phyloP scores from a whole-genome alignment of 2,329 filamentous ascomycete species.

The Plenodomus biglobosus region DNA sequence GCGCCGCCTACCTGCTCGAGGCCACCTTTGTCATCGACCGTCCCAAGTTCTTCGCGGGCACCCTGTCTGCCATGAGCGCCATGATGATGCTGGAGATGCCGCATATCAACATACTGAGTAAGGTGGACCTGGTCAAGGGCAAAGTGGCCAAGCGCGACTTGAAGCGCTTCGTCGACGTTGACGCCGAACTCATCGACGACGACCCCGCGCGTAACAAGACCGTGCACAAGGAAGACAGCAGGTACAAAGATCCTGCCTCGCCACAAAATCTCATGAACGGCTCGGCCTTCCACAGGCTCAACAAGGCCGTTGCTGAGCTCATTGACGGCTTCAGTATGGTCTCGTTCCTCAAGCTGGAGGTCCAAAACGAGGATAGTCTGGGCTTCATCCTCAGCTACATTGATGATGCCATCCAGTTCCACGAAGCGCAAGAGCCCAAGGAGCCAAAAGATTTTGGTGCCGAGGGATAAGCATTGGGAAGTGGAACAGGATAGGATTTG shows the following conservation, averaged over 20 bases:
- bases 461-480: not conserved
- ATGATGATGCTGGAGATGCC: constrained; percentile 99
- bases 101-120: constrained; percentile 93
- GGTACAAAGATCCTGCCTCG: constrained; percentile 62
- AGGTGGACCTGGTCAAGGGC: constrained; percentile 95
- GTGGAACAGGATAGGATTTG: not conserved
- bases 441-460: constrained; percentile 62
- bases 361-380: constrained; percentile 89
- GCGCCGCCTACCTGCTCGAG: constrained; percentile 91
- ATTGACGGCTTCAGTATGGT: constrained; percentile 99
- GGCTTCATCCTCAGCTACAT: constrained; percentile 84
- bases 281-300: constrained; percentile 77
- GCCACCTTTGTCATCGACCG: constrained; percentile 94
- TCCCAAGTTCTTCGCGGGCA: constrained; percentile 96
- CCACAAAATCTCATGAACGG: constrained; percentile 76
- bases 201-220: constrained; percentile 59
- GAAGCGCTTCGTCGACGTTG: constrained; percentile 86
- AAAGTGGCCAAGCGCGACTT: constrained; percentile 85
- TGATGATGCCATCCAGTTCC: constrained; percentile 89
- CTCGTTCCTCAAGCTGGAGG: constrained; percentile 86
- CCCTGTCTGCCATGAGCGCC: constrained; percentile 93
- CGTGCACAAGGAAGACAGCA: constrained; percentile 54
- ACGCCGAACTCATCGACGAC: constrained; percentile 78
- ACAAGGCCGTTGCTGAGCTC: constrained; percentile 82
- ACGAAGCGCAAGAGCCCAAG: constrained; percentile 88